Evolutionary conservation across 805 yeast genomes (phyloP).

Genomic region (Starmerella sirachaensis): DNA sequence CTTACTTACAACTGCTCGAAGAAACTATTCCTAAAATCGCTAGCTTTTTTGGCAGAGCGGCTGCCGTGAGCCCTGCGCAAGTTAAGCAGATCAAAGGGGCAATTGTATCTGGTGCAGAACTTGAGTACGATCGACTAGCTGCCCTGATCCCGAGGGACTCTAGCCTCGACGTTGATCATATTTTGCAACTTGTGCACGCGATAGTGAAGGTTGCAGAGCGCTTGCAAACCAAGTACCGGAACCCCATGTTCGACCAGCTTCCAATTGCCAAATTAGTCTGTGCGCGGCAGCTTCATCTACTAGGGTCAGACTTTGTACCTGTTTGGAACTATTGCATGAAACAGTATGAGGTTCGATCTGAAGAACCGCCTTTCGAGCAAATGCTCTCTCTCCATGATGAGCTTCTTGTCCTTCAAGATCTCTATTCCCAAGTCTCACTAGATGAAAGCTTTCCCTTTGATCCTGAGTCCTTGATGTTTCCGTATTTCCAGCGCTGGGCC

Average conservation of each 20-base stretch:
- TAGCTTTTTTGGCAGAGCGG: slow-evolving; percentile 31
- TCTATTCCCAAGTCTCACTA: slow-evolving; percentile 38
- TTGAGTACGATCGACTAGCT: slow-evolving; percentile 34
- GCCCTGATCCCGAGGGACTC: slow-evolving; percentile 48
- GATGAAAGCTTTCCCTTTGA: slow-evolving; percentile 39
- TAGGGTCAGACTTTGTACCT: slow-evolving; percentile 28
- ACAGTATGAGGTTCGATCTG: slow-evolving; percentile 18
- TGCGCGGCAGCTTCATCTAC: slow-evolving; percentile 25
- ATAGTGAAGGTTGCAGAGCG: slow-evolving; percentile 39
- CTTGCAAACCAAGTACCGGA: slow-evolving; percentile 48
- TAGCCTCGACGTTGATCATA: slow-evolving; percentile 42
- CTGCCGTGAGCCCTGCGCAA: slow-evolving; percentile 37
- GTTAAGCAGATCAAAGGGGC: slow-evolving; percentile 29
- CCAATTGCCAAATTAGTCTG: slow-evolving; percentile 34
- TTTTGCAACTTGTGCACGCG: slow-evolving; percentile 44
- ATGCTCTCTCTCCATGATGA: slow-evolving; percentile 46
- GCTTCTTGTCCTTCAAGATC: slow-evolving; percentile 41
- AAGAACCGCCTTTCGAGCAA: slow-evolving; percentile 37
- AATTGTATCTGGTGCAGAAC: slow-evolving; percentile 34
- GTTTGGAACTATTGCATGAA: slow-evolving; percentile 26
- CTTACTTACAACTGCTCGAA: slow-evolving; percentile 39
- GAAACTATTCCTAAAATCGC: slow-evolving; percentile 32
- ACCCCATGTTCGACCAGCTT: slow-evolving; percentile 49
- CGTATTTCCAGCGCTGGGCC: slow-evolving; percentile 35
- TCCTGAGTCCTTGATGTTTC: slow-evolving; percentile 45